phyloP scores from a whole-genome alignment of 2,329 filamentous ascomycete species.

The Beauveria medogensis region DNA sequence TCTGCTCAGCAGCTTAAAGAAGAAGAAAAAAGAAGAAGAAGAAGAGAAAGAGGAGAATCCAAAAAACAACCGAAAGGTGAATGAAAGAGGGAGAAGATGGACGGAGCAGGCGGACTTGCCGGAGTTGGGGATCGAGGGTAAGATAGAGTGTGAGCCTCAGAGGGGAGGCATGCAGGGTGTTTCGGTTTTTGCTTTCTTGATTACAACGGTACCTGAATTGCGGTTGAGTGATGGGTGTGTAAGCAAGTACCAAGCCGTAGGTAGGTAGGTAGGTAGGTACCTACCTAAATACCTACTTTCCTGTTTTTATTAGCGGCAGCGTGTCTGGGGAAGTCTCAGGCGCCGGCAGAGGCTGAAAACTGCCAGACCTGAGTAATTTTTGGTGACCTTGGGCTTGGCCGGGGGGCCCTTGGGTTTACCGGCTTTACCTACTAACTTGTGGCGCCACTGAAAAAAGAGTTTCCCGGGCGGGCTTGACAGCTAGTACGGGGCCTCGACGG shows the following conservation, averaged over 20 bases:
- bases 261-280: no score
- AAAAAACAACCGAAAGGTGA: neutral
- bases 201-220: neutral
- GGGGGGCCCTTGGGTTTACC: no score
- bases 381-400: no score
- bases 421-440: no score
- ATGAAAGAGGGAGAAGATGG: neutral
- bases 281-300: no score
- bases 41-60: neutral
- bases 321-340: neutral
- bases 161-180: neutral
- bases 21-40: neutral
- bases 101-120: neutral
- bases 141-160: neutral
- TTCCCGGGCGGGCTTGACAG: neutral
- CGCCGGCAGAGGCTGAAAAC: neutral
- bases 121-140: slow-evolving; percentile 1
- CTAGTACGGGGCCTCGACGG: no score
- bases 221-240: neutral
- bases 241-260: no score
- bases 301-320: neutral
- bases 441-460: neutral
- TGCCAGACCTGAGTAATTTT: no score
- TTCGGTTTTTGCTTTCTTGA: neutral
- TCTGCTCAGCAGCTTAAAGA: neutral